Percentiles rank a stretch among this genome's conserved stretches.
Conservation (phyloP, 129 eudicot genomes). For the Solidago caesia region DNA sequence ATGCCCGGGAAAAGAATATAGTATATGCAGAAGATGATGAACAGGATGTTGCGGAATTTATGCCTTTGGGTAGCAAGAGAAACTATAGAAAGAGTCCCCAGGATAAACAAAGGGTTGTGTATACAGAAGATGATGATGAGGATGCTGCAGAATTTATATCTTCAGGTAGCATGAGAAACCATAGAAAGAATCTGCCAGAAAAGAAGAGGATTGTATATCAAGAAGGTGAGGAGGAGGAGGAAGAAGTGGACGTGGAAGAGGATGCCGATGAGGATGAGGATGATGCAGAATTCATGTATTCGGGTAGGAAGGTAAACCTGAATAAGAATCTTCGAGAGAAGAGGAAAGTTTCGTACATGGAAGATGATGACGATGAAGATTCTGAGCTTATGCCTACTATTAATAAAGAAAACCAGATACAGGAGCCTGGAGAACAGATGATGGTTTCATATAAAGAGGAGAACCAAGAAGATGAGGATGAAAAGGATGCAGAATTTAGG, state of each 20-base stretch:
- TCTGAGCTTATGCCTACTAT: conserved; percentile 9
- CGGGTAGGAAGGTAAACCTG: conserved; percentile 18
- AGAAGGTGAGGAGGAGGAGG: conserved; percentile 31
- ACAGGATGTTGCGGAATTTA: conserved; percentile 5
- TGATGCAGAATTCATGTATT: conserved; percentile 13
- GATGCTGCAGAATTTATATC: background rate
- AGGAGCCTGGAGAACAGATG: conserved; percentile 12
- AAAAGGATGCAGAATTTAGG: conserved; percentile 20
- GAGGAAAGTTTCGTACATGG: conserved; percentile 33
- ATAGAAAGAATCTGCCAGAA: background rate
- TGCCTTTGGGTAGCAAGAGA: conserved; percentile 1
- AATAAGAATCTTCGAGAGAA: conserved; percentile 13
- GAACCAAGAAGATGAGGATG: conserved; percentile 33
- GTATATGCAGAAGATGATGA: conserved; percentile 28
- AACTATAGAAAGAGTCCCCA: background rate
- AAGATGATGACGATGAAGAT: conserved; percentile 33
- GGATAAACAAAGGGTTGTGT: conserved; percentile 16
- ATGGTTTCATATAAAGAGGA: conserved; percentile 35
- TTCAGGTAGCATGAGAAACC: background rate
- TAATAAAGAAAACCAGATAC: conserved; percentile 16
- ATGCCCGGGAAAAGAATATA: conserved; percentile 26
- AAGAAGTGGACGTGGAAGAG: conserved; percentile 3
- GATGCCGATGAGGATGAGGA: conserved; percentile 29
- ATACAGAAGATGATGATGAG: conserved; percentile 17
- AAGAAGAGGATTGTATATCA: conserved; percentile 17